Percentiles rank a stretch among this genome's conserved stretches.
phyloP scores from a whole-genome alignment of 2,329 filamentous ascomycete species.

The Aspergillus felis region DNA sequence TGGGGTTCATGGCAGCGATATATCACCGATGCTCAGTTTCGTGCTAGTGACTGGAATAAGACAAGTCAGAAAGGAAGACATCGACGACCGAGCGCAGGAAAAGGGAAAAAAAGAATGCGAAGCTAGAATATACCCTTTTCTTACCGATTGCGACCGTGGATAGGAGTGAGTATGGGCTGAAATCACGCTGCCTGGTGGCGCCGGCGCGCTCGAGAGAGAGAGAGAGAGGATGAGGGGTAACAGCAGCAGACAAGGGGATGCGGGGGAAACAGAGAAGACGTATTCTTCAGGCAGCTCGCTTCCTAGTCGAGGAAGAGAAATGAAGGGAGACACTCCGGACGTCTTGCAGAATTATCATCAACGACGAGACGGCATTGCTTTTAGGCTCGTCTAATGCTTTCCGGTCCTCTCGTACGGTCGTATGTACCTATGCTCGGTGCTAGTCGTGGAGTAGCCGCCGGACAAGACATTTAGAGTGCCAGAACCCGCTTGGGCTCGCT shows the following conservation, averaged over 20 bases:
- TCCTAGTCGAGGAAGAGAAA: slow-evolving; percentile 6
- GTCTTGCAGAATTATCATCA: neutral
- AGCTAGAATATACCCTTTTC: neutral
- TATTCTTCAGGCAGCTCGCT: neutral
- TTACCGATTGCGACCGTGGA: neutral
- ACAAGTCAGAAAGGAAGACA: neutral
- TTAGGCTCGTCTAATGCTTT: neutral
- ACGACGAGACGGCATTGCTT: neutral
- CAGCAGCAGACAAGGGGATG: neutral
- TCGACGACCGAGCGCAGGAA: slow-evolving; percentile 2
- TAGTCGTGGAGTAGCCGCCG: neutral
- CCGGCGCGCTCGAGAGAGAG: neutral
- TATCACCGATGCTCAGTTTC: neutral
- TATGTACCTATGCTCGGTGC: neutral
- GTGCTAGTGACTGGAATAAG: neutral
- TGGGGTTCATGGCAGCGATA: slow-evolving; percentile 36
- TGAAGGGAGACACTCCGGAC: neutral
- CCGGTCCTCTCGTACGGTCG: neutral
- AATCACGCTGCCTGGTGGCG: neutral
- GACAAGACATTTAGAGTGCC: neutral
- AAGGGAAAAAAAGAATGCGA: slow-evolving; percentile 10
- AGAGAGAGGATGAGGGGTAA: neutral
- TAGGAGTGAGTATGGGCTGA: neutral
- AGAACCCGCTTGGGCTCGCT: neutral
- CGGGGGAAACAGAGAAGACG: slow-evolving; percentile 7